Evolutionary conservation across 1,284 basidiomycete species (phyloP).

Genomic region (Bjerkandera adusta): DNA sequence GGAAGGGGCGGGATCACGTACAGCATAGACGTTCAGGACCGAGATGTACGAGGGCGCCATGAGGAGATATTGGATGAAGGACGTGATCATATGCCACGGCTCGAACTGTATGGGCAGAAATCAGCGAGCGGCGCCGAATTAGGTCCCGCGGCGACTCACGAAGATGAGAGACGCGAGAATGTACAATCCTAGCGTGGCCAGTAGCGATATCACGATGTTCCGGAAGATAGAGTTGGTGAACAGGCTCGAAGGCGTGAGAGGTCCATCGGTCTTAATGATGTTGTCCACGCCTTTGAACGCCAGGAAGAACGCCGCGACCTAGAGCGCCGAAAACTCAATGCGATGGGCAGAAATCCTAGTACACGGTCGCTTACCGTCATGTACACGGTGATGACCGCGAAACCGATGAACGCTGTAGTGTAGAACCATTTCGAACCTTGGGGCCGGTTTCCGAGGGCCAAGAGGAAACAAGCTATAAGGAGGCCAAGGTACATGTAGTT

Average conservation of each 20-base stretch:
- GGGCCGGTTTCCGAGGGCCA: slow-evolving; percentile 90
- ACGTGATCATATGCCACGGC: slow-evolving; percentile 92
- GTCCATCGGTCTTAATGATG: slow-evolving; percentile 45
- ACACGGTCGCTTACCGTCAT: slow-evolving; percentile 82
- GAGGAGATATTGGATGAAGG: slow-evolving; percentile 91
- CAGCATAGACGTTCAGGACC: slow-evolving; percentile 86
- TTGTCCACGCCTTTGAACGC: slow-evolving; percentile 77
- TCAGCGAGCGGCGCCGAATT: neutral
- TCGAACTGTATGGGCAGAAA: slow-evolving; percentile 55
- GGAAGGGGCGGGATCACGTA: slow-evolving; percentile 36
- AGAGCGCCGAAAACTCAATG: slow-evolving; percentile 13
- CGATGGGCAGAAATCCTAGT: slow-evolving; percentile 11
- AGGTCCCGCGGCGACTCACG: slow-evolving; percentile 51
- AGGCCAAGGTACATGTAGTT: slow-evolving; percentile 89
- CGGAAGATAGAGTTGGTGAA: slow-evolving; percentile 80
- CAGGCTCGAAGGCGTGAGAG: slow-evolving; percentile 51
- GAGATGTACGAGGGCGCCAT: slow-evolving; percentile 92
- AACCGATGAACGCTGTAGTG: slow-evolving; percentile 79
- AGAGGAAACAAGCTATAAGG: slow-evolving; percentile 87
- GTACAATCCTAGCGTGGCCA: slow-evolving; percentile 88
- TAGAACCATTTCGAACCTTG: slow-evolving; percentile 86
- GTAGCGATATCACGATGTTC: slow-evolving; percentile 81
- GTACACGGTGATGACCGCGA: slow-evolving; percentile 86
- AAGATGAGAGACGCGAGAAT: slow-evolving; percentile 78
- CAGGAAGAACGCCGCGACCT: slow-evolving; percentile 78